Evolutionary conservation across 495 filamentous ascomycete genomes (phyloP).

Genomic region (Penicillium mononematosum): DNA sequence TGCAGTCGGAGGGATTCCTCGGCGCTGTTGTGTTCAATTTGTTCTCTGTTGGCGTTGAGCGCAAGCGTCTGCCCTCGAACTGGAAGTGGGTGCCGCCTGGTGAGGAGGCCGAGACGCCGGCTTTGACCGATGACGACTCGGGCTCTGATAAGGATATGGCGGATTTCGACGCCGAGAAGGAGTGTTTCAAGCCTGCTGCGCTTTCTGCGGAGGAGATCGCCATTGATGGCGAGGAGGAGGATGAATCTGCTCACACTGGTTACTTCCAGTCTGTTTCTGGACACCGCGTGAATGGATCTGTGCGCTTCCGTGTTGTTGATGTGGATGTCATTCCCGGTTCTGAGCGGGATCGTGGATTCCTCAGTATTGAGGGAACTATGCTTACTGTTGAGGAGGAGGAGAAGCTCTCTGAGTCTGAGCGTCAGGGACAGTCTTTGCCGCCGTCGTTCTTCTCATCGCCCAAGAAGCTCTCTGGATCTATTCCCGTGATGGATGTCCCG

Average conservation of each 20-base stretch:
- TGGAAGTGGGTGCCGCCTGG: constrained; percentile 63
- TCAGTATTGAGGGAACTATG: constrained; percentile 71
- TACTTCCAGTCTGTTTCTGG: constrained; percentile 64
- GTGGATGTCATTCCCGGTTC: constrained; percentile 59
- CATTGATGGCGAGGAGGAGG: constrained; percentile 32
- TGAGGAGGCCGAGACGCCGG: constrained; percentile 30
- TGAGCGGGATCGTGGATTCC: constrained; percentile 58
- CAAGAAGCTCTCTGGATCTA: constrained; percentile 16
- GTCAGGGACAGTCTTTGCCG: constrained; percentile 29
- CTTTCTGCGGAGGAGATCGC: constrained; percentile 37
- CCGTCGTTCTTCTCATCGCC: constrained; percentile 17
- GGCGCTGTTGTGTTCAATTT: constrained; percentile 71
- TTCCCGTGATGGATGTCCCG: constrained; percentile 23
- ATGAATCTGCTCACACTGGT: constrained; percentile 41
- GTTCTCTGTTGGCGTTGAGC: constrained; percentile 70
- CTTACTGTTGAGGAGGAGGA: constrained; percentile 49
- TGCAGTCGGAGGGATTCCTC: constrained; percentile 71
- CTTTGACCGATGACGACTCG: constrained; percentile 38
- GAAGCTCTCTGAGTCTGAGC: constrained; percentile 39
- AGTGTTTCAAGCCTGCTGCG: constrained; percentile 41
- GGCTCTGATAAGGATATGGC: constrained; percentile 17
- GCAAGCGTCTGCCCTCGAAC: constrained; percentile 59
- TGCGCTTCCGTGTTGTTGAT: constrained; percentile 63
- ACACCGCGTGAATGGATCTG: constrained; percentile 56
- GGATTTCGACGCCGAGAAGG: constrained; percentile 42